Conservation (phyloP, 2,329 filamentous ascomycete species). For the Pseudogymnoascus destructans region DNA sequence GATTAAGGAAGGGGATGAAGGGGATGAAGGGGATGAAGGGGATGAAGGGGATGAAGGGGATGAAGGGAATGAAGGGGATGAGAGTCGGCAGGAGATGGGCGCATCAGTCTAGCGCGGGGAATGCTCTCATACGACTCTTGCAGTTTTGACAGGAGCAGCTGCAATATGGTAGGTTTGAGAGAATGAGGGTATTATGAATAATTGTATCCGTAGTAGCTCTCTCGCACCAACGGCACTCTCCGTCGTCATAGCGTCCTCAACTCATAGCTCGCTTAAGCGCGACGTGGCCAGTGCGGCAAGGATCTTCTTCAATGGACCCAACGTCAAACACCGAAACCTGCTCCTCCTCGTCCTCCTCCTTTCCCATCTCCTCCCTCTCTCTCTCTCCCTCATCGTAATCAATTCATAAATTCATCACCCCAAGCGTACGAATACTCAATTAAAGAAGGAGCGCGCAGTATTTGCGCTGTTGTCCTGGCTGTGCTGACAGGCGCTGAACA, state of each 20-base stretch:
- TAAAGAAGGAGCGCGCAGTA: background rate
- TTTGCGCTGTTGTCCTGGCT: background rate
- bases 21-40: background rate
- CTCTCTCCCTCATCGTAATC: background rate
- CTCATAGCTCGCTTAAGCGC: background rate
- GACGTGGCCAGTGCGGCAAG: background rate
- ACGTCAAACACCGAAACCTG: background rate
- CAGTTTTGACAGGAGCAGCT: background rate
- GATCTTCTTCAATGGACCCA: background rate
- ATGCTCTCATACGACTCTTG: background rate
- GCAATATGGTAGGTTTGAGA: background rate
- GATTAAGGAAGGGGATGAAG: background rate
- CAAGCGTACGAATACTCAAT: background rate
- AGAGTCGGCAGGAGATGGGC: background rate
- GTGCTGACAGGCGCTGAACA: background rate
- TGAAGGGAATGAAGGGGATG: background rate
- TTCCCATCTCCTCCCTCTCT: background rate
- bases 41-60: background rate
- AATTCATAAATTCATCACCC: background rate
- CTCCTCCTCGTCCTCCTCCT: slow-evolving; percentile 2
- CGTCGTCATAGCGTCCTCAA: background rate
- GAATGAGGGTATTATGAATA: background rate
- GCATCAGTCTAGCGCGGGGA: background rate
- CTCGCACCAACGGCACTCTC: background rate
- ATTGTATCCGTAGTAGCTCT: background rate